A percentile compares a stretch with the other conserved stretches of the same genome.
Conservation (phyloP, 352 stramenopile genomes). For the Phytophthora ohioensis region DNA sequence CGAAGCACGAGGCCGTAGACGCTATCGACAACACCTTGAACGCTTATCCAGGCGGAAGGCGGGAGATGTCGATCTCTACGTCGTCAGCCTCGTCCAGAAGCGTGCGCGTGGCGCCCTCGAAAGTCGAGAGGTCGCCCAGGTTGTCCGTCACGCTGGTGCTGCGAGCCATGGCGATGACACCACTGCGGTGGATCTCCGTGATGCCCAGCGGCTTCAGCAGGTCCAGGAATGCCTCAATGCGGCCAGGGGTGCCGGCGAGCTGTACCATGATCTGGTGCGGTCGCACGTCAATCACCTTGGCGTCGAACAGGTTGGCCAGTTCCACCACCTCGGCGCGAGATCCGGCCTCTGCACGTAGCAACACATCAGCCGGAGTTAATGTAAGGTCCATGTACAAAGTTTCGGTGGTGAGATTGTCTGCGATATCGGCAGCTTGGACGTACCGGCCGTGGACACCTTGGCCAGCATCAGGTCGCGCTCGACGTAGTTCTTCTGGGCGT, state of each 20-base stretch:
- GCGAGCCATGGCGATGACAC: slow-evolving; percentile 86
- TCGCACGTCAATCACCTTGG: slow-evolving; percentile 88
- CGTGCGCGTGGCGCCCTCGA: slow-evolving; percentile 79
- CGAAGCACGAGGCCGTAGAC: not conserved
- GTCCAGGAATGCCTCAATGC: slow-evolving; percentile 86
- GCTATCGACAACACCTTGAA: slow-evolving; percentile 13
- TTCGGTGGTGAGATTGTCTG: slow-evolving; percentile 11
- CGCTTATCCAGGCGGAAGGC: slow-evolving; percentile 73
- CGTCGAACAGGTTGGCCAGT: slow-evolving; percentile 85
- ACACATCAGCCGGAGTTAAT: slow-evolving; percentile 17
- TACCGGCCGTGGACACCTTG: slow-evolving; percentile 84
- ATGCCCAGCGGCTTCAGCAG: slow-evolving; percentile 86
- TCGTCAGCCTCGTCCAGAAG: slow-evolving; percentile 74
- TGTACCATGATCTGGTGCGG: slow-evolving; percentile 88
- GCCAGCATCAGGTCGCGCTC: slow-evolving; percentile 90
- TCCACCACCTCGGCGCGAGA: slow-evolving; percentile 83
- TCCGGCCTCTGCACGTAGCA: slow-evolving; percentile 51
- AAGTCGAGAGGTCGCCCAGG: slow-evolving; percentile 65
- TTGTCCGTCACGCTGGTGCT: slow-evolving; percentile 74
- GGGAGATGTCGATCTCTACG: slow-evolving; percentile 72
- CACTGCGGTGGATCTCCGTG: slow-evolving; percentile 85
- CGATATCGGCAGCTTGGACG: slow-evolving; percentile 24
- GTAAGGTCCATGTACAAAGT: slow-evolving; percentile 12
- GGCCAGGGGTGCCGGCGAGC: slow-evolving; percentile 73
- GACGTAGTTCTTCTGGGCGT: slow-evolving; percentile 82